These are phyloP conservation scores for Cadophora sp. DNA, from an alignment of 2,329 filamentous ascomycete species.

Conservation along the genomic window DNA sequence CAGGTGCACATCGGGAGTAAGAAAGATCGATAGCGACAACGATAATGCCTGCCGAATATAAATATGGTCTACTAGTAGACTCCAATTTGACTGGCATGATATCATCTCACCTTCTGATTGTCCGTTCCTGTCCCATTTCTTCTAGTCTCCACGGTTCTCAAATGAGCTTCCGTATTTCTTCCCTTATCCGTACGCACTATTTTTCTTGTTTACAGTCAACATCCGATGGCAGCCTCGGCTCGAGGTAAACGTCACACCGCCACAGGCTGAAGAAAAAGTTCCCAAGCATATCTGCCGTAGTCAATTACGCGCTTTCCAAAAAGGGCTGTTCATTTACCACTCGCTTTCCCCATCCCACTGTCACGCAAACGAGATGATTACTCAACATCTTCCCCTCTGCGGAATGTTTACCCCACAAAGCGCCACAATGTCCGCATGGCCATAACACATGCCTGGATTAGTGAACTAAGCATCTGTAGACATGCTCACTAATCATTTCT, in stretches of 20 bases:
- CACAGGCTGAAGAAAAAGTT: too few relatives aligned
- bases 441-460: not conserved
- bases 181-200: too few relatives aligned
- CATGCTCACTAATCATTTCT: not conserved
- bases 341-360: not conserved
- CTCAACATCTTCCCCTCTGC: not conserved
- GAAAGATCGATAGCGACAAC: not conserved
- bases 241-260: too few relatives aligned
- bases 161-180: too few relatives aligned
- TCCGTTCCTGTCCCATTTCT: not conserved
- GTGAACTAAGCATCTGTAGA: not conserved
- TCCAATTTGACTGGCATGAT: too few relatives aligned
- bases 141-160: too few relatives aligned
- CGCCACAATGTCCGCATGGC: not conserved
- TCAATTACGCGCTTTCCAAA: too few relatives aligned
- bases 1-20: not conserved
- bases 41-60: not conserved
- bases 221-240: too few relatives aligned
- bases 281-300: too few relatives aligned
- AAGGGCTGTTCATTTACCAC: too few relatives aligned
- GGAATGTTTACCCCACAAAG: not conserved
- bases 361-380: not conserved
- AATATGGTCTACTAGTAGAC: not conserved
- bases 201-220: too few relatives aligned
- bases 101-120: not conserved